phyloP scores from a whole-genome alignment of 148 eudicot species.

The Chenopodium album region DNA sequence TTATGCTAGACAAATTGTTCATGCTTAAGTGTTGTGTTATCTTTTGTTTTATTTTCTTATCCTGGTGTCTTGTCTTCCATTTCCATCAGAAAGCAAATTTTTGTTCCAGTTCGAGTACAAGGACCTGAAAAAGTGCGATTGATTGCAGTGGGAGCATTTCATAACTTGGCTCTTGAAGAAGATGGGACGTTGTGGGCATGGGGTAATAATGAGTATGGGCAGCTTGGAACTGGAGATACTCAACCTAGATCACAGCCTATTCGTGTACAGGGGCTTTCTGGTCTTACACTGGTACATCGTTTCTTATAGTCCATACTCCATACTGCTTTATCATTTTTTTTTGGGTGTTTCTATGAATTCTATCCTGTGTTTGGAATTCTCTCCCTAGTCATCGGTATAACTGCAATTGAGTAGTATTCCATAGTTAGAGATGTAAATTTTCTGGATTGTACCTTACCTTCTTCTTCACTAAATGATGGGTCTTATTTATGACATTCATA shows the following conservation, averaged over 20 bases:
- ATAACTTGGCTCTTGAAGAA: constrained; percentile 90
- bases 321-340: neutral
- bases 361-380: neutral
- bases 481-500: neutral
- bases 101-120: constrained; percentile 87
- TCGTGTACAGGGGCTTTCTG: constrained; percentile 83
- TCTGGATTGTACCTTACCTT: neutral
- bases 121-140: constrained; percentile 81
- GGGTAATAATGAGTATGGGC: constrained; percentile 99
- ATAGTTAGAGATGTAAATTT: neutral
- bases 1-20: neutral
- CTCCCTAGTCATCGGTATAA: neutral
- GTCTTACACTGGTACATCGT: constrained; percentile 61
- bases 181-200: constrained; percentile 90
- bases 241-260: constrained; percentile 97
- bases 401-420: neutral
- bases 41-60: neutral
- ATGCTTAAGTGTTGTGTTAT: neutral
- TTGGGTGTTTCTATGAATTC: neutral
- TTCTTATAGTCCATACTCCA: neutral
- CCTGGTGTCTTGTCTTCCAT: neutral
- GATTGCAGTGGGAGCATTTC: constrained; percentile 97
- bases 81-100: constrained; percentile 78
- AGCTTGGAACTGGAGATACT: constrained; percentile 98
- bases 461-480: neutral